A percentile compares a stretch with the other conserved stretches of the same genome.
Evolutionary conservation across 805 yeast genomes (phyloP).

Genomic region (Metschnikowia colocasiae): DNA sequence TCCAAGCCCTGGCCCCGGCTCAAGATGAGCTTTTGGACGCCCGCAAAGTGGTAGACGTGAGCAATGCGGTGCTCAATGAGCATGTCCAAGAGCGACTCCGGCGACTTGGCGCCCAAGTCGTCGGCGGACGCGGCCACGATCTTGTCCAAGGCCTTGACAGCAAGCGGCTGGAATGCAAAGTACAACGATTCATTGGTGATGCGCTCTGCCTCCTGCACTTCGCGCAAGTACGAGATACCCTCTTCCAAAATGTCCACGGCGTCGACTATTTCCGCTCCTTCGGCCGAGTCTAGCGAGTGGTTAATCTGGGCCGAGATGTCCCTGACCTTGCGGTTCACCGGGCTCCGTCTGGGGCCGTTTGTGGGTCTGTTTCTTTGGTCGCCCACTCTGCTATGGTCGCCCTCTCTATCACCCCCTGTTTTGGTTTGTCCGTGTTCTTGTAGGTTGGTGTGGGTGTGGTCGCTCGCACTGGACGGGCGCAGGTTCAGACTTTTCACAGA

Average conservation of each 20-base stretch:
- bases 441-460: too few species aligned
- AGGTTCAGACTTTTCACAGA: not conserved
- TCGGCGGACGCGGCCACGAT: conserved; percentile 15
- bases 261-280: conserved; percentile 24
- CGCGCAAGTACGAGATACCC: conserved; percentile 37
- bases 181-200: conserved; percentile 26
- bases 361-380: too few species aligned
- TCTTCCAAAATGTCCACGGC: conserved; percentile 38
- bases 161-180: conserved; percentile 27
- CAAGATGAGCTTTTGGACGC: conserved; percentile 17
- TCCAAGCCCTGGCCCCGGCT: conserved; percentile 8
- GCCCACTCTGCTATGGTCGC: too few species aligned
- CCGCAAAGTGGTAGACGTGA: conserved; percentile 30
- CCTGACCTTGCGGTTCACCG: conserved; percentile 25
- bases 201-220: conserved; percentile 32
- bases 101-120: conserved; percentile 13
- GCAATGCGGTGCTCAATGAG: conserved; percentile 30
- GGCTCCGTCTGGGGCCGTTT: not conserved
- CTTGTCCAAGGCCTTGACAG: conserved; percentile 21
- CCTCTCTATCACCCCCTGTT: too few species aligned
- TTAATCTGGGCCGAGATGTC: conserved; percentile 35
- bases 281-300: conserved; percentile 20
- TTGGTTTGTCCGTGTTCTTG: too few species aligned
- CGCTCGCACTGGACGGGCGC: too few species aligned
- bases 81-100: conserved; percentile 23